Evolutionary conservation across 2,329 filamentous ascomycete species (phyloP), one percentile per base, ranked within the genome.

Genomic region (Trichophyton equinum): DNA sequence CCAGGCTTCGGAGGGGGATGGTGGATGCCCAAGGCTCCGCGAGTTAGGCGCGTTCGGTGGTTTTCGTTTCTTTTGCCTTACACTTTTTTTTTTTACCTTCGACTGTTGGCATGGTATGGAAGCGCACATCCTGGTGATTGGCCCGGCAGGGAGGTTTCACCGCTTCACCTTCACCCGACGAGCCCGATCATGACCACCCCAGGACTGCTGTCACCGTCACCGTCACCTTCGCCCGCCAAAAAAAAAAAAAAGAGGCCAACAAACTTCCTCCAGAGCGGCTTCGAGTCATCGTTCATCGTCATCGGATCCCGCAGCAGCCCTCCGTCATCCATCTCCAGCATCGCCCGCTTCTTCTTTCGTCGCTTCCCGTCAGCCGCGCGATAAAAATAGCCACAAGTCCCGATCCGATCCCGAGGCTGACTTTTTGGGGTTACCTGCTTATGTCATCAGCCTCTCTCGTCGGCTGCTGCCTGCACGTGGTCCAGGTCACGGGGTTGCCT

Each of bases 91-190:
- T 18, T 42, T 42, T n/a, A 42, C 27, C 27, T 30, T 30, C 6
- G 33, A 38, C 8, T 53, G 49, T 53, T 53, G 49, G 49, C 49
- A 22, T 44, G 15, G 15, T 15, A 38, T 38, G 33, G 27, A 38
- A 38, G 40, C n/a, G 15, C 18, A 53, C 49, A 33, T 53, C 49
- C 49, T 53, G 49, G 49, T 53, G 49, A 53, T 53, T 53, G 49
- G 49, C 49, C 49, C 22, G 22, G 49, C 18, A 11, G 13, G 22
- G 27, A n/a, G 20, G 47, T 51, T 51, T 51, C 47, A 51, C 47
- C 49, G 49, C 49, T 53, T 53, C 49, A 25, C 49, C 49, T 53
- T 53, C 49, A 53, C 49, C 49, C 49, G 49, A 53, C 49, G 49
- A 53, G 49, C 49, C 49, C 49, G 27, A 53, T 25, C 49, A 30